Evolutionary conservation across 2,329 filamentous ascomycete genomes (phyloP).

Genomic region (Boeremia lycopersici): DNA sequence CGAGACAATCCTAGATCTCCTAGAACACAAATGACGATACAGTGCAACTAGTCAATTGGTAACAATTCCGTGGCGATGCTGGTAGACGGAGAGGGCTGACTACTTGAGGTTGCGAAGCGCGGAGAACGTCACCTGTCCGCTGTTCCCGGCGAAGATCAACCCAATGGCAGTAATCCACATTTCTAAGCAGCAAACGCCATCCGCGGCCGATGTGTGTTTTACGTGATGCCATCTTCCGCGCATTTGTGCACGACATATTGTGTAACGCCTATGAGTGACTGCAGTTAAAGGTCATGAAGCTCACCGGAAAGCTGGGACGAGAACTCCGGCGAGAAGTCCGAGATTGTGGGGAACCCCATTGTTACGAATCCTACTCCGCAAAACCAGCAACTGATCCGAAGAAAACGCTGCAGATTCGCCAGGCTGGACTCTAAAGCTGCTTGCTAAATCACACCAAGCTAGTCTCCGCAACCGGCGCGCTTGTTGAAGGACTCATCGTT

Average conservation of each 20-base stretch:
- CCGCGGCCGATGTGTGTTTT: constrained; percentile 11
- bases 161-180: not conserved
- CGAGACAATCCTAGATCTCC: no score
- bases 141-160: constrained; percentile 11
- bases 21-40: no score
- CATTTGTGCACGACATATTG: not conserved
- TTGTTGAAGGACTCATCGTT: constrained; percentile 3
- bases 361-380: constrained; percentile 6
- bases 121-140: not conserved
- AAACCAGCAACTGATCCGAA: not conserved
- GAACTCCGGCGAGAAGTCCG: constrained; percentile 15
- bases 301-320: not conserved
- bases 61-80: no score
- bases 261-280: not conserved
- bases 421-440: not conserved
- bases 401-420: not conserved
- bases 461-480: constrained; percentile 31
- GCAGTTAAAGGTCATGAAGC: not conserved
- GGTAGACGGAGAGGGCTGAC: no score
- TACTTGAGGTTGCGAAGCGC: not conserved
- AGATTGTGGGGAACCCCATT: constrained; percentile 13
- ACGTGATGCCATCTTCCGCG: not conserved
- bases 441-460: constrained; percentile 7
- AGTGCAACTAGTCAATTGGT: no score
- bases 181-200: constrained; percentile 8